A percentile compares a stretch with the other conserved stretches of the same genome.
phyloP scores from a whole-genome alignment of 108 stramenopile species.

The Aurantiochytrium sp. region DNA sequence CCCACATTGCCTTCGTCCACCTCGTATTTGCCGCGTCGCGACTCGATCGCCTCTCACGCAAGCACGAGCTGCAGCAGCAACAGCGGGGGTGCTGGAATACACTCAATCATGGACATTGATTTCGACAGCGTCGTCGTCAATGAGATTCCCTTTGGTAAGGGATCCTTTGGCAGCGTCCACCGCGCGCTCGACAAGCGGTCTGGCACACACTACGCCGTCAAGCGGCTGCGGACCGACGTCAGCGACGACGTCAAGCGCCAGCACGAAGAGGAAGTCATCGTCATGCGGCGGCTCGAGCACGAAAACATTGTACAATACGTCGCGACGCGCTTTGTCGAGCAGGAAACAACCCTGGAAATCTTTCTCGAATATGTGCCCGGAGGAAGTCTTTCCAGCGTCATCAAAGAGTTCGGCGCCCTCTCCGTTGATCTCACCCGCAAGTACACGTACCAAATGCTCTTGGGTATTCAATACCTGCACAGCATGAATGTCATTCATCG shows the following conservation, averaged over 20 bases:
- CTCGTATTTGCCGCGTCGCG: too few relatives aligned
- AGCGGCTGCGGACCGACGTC: conserved; percentile 35
- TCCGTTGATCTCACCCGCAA: conserved; percentile 24
- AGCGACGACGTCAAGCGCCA: not conserved
- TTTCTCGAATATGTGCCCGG: conserved; percentile 53
- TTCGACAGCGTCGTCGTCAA: not conserved
- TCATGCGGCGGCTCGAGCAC: conserved; percentile 41
- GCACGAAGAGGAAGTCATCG: conserved; percentile 26
- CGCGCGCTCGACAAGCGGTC: conserved; percentile 39
- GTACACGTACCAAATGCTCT: conserved; percentile 39
- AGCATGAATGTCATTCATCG: conserved; percentile 47
- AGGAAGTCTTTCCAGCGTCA: conserved; percentile 38
- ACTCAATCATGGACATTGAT: not conserved
- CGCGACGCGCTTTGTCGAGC: conserved; percentile 24
- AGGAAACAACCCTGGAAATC: conserved; percentile 30
- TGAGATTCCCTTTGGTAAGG: conserved; percentile 25
- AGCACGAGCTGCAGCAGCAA: too few relatives aligned
- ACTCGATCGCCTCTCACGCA: too few relatives aligned
- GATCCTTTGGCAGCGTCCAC: conserved; percentile 43
- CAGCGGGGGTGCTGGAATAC: too few relatives aligned
- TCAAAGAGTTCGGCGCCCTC: conserved; percentile 42
- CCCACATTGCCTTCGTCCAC: too few relatives aligned
- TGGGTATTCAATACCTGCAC: conserved; percentile 46
- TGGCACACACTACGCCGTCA: conserved; percentile 52
- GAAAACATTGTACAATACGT: conserved; percentile 51